Evolutionary conservation across 495 filamentous ascomycete species (phyloP), one percentile per base, ranked within the genome.

Genomic region (Penicillium macrosclerotiorum): DNA sequence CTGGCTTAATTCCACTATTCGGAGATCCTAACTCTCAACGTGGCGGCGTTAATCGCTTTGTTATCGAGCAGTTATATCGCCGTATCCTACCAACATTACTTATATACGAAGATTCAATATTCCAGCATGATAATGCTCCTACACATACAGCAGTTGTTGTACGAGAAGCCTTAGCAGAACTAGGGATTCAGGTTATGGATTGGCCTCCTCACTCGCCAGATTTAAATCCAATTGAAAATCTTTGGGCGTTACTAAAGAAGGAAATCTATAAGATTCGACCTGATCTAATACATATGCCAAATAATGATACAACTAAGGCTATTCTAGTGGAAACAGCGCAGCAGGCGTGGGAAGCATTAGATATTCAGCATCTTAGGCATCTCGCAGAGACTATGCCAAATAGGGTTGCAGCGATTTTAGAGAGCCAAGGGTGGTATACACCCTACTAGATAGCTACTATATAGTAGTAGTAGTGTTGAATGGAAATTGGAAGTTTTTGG

Each of bases 201-300:
- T 47, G 25, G 50, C 44, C 44, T 24, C 50, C 50, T 3, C 43
- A 47, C 23, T 53, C 50, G 9, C 50, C 43, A 30, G 50, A 53
- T 53, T 19, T 53, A 22, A 53, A 53, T 47, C 50, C 43, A 35
- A 53, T 47, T 32, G 44, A 52, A 18, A 13, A 46, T 1, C 35
- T 46, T 16, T 52, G 42, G 49, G 16, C 26, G 20, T 14, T 44
- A 25, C 16, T 44, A 24, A 44, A 44, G 25, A 12, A 13, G 2
- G 19, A 44, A 24, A 32, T 44, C 12, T 35, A 20, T 2, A 34
- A 44, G 30, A 5, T 5, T 33, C 19, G 35, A 23, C 41, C 29
- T 39, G 19, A 39, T 18, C 36, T 39, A 12, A 39, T 24, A 13
- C 20, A 39, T 22, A 18, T 39, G 11, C 36, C 19, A 23, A 39